Conservation (phyloP, 108 stramenopile genomes). For the Nitzschia inconspicua region DNA sequence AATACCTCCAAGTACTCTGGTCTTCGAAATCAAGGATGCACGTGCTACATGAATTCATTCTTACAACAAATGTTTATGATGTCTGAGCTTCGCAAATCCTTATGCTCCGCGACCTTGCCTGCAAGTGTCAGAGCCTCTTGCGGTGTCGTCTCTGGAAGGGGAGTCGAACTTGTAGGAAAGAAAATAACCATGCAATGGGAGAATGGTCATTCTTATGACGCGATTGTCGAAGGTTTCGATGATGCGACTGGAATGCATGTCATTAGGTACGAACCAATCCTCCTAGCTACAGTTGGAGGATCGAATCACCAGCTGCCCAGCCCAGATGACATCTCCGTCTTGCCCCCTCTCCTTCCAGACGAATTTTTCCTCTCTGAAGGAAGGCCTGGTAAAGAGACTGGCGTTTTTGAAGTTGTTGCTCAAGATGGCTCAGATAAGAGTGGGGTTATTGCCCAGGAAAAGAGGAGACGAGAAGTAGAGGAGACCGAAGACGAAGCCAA, state of each 20-base stretch:
- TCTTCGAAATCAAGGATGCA: slow-evolving; percentile 96
- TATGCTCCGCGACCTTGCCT: slow-evolving; percentile 79
- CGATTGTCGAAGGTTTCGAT: slow-evolving; percentile 72
- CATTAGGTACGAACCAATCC: slow-evolving; percentile 67
- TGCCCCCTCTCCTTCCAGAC: slow-evolving; percentile 66
- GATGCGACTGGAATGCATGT: slow-evolving; percentile 73
- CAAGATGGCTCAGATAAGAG: slow-evolving; percentile 2
- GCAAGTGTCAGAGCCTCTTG: slow-evolving; percentile 59
- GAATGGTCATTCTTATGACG: slow-evolving; percentile 75
- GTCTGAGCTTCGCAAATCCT: slow-evolving; percentile 74
- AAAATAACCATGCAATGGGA: slow-evolving; percentile 86
- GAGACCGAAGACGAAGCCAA: slow-evolving; percentile 83
- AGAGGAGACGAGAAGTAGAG: slow-evolving; percentile 20
- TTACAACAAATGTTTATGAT: slow-evolving; percentile 97
- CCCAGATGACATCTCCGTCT: slow-evolving; percentile 41
- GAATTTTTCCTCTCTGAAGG: slow-evolving; percentile 85
- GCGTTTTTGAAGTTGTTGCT: slow-evolving; percentile 69
- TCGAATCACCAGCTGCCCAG: slow-evolving; percentile 35
- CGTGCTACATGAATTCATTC: slow-evolving; percentile 98
- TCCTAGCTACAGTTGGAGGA: slow-evolving; percentile 40
- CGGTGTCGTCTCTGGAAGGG: slow-evolving; percentile 51
- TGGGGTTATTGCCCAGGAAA: background rate
- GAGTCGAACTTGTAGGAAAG: slow-evolving; percentile 74
- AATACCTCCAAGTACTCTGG: slow-evolving; percentile 80
- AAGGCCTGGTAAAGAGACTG: slow-evolving; percentile 92